A percentile compares a stretch with the other conserved stretches of the same genome.
Evolutionary conservation across 202 grass and related monocot genomes (phyloP).

Genomic region (Schoenoplectus triqueter): DNA sequence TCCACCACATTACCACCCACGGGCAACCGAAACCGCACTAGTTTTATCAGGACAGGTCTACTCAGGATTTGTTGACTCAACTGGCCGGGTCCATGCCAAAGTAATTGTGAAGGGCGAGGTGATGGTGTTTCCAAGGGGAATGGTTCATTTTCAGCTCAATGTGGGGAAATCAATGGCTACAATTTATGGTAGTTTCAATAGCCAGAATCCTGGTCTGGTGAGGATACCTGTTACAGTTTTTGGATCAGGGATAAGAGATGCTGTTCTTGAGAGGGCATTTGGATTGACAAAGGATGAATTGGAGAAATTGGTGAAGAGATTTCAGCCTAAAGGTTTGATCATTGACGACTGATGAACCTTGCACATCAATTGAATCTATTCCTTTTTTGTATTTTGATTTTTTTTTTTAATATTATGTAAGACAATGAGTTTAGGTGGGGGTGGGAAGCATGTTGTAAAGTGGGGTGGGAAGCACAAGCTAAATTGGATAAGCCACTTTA

Average conservation of each 20-base stretch:
- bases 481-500: conserved; percentile 13
- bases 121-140: conserved; percentile 74
- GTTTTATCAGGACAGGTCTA: conserved; percentile 64
- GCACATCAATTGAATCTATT: not conserved
- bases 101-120: conserved; percentile 70
- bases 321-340: conserved; percentile 45
- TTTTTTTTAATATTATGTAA: not conserved
- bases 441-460: not conserved
- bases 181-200: conserved; percentile 72
- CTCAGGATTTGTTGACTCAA: conserved; percentile 71
- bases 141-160: conserved; percentile 93
- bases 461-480: not conserved
- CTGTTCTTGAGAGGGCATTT: conserved; percentile 71
- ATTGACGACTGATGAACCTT: not conserved
- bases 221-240: conserved; percentile 69
- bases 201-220: conserved; percentile 78
- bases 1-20: conserved; percentile 82
- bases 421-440: no score
- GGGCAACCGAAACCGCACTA: conserved; percentile 80
- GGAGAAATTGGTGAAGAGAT: conserved; percentile 57
- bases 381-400: not conserved
- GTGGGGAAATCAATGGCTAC: conserved; percentile 58
- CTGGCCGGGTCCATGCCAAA: conserved; percentile 64
- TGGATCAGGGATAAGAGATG: conserved; percentile 64
- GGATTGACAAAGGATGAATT: conserved; percentile 56